Evolutionary conservation across 495 filamentous ascomycete species (phyloP), one percentile per base, ranked within the genome.

Genomic region (Podospora bellae-mahoneyi): DNA sequence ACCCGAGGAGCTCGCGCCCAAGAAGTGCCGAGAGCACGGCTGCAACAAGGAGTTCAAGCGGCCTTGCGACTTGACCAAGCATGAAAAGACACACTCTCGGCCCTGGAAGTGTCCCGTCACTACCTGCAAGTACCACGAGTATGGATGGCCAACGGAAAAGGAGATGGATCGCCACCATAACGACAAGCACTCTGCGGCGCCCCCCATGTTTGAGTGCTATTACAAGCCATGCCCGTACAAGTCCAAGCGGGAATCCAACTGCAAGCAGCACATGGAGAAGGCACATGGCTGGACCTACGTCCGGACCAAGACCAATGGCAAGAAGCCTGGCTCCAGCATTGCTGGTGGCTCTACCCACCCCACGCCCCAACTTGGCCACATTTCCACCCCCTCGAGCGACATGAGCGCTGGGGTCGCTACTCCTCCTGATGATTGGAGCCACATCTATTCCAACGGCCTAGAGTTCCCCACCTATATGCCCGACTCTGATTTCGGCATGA

Each of bases 241-340:
- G 73, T 97, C 93, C 57, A 97, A 97, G 83, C 90, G 95, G 30
- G 91, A 97, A 81, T 95, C 91, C 77, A 99, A 99, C 80, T 96
- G 93, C 87, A 98, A 98, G 78, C 95, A 99, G 78, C 95, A 99
- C 79, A 99, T 99, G 95, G 95, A 99, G 82, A 99, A 98, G 78
- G 89, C 93, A 0, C 95, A 99, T 73, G 88, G 89, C 57, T 98
- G 92, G 89, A 82, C 84, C 4, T 99, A 99, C 70, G 87, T 91
- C 69, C 90, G 95, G 53, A 92, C 92, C 62, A 97, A 97, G 85
- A 92, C 90, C 80, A 97, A 96, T 66, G 78, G 78, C 72, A 88
- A 90, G 72, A 86, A 84, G 76, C 61, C 67, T 23, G 66, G 70
- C 26, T 69, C 70, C 23, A 83, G 81, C 75, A 71, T 74, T 19